Base-by-base conservation (phyloP, 176 grass and related monocot genomes). In the Rhynchospora breviuscula region DNA sequence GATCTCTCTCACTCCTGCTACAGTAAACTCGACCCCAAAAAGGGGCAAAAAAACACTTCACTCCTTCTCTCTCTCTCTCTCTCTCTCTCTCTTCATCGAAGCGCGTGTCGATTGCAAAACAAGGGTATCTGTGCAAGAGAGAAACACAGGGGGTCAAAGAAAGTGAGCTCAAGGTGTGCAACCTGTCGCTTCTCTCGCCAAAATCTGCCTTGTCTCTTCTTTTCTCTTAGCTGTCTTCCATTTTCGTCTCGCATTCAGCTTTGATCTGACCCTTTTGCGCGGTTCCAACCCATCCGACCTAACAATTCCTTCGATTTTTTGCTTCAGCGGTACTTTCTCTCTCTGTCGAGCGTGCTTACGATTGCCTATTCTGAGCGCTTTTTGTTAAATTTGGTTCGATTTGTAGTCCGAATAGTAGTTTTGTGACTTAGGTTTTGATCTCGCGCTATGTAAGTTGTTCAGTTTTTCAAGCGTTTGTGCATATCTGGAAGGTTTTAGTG, bases 101-200 rank as follows among this genome's bases (percentile, higher is more conserved):
- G 57, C 51, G 9, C 14, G 77, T 59, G 57, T 59, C 51, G 75
- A n/a, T 26, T 35, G 51, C 12, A 57, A 72, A 14, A 80, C 77
- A 62, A 60, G 31, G 56, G 17, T 46, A 63, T 63, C 29, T 40
- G 77, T 79, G 77, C 78, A 62, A 80, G 31, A 63, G 22, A 29
- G 26, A 29, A 29, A 29, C 26, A 80, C 78, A 58, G 53, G 53
- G 78, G 78, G 78, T 80, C 78, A 80, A 80, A 80, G 78, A 62
- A 80, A 79, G 75, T 59, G 52, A 58, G 75, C 75, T 79, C 11
- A 57, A 22, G 26, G 54, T 43, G 54, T 46, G 56, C 31, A 61
- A 59, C 6, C 74, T 61, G 78, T 80, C 78, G 12, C 10, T 13
- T 18, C 35, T 80, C 44, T 74, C 25, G 33, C 64, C 29, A 35